Evolutionary conservation across 2,329 filamentous ascomycete genomes (phyloP).

Genomic region (Neonectria punicea): DNA sequence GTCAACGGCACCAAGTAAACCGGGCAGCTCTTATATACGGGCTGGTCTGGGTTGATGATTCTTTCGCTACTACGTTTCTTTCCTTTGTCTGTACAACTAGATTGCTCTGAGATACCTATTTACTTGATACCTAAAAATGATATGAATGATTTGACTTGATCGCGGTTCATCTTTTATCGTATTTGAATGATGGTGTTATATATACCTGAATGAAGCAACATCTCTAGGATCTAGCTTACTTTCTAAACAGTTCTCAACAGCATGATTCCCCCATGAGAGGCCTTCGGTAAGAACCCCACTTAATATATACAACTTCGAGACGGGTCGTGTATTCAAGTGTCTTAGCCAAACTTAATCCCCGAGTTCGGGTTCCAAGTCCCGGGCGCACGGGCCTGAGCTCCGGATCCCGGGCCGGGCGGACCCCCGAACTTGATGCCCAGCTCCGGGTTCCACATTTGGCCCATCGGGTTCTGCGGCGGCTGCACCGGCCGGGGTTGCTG

Average conservation of each 20-base stretch:
- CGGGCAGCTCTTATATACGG: no score
- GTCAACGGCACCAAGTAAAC: conserved; percentile 38
- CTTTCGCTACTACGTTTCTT: background rate
- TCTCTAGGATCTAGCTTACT: background rate
- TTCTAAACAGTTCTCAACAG: background rate
- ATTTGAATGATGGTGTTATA: no score
- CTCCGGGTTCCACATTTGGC: conserved; percentile 75
- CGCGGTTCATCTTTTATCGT: no score
- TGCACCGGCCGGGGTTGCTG: conserved; percentile 65
- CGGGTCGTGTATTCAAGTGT: background rate
- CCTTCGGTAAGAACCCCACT: background rate
- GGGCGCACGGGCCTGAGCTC: conserved; percentile 38
- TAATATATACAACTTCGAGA: background rate
- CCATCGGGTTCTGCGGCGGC: conserved; percentile 47
- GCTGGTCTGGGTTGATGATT: background rate
- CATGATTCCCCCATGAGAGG: background rate
- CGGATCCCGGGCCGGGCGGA: conserved; percentile 39
- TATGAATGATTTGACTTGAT: background rate
- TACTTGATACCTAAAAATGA: conserved; percentile 15
- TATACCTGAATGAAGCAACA: background rate
- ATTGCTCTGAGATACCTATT: conserved; percentile 28
- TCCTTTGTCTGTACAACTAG: conserved; percentile 25
- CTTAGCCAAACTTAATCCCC: conserved; percentile 66
- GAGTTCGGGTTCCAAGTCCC: conserved; percentile 69
- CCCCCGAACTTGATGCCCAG: conserved; percentile 83